Evolutionary conservation across 371 early-diverging fungal genomes (phyloP).

Genomic region (Mucor saturninus): DNA sequence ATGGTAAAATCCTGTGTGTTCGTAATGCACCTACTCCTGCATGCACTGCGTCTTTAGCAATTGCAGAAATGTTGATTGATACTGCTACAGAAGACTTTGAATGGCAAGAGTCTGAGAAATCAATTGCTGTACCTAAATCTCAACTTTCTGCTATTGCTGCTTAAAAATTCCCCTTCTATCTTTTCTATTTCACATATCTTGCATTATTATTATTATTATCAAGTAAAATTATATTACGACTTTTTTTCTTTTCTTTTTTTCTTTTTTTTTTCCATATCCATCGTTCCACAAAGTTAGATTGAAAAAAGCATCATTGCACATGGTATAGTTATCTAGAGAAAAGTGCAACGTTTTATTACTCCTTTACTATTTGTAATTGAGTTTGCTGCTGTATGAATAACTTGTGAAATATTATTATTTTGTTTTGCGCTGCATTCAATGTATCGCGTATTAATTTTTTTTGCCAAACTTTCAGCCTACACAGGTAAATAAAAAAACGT

Average conservation of each 20-base stretch:
- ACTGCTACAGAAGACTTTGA: slow-evolving; percentile 49
- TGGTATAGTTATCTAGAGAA: slow-evolving; percentile 8
- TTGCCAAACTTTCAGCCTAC: slow-evolving; percentile 27
- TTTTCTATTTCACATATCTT: neutral
- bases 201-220: neutral
- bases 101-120: slow-evolving; percentile 28
- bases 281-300: neutral
- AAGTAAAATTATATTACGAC: too few relatives aligned
- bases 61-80: slow-evolving; percentile 49
- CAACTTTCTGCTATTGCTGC: slow-evolving; percentile 26
- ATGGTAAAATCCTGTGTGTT: slow-evolving; percentile 46
- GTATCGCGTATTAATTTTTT: slow-evolving; percentile 23
- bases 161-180: neutral
- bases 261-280: neutral
- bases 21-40: slow-evolving; percentile 57
- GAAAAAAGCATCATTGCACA: neutral
- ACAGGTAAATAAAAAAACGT: neutral
- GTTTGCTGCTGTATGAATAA: slow-evolving; percentile 23
- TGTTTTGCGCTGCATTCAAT: slow-evolving; percentile 34
- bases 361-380: slow-evolving; percentile 19
- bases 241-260: too few relatives aligned
- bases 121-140: neutral
- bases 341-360: slow-evolving; percentile 14
- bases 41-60: slow-evolving; percentile 50
- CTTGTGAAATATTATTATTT: slow-evolving; percentile 19